phyloP scores from a whole-genome alignment of 2,329 filamentous ascomycete species.

The Aphanoascus verrucosus region DNA sequence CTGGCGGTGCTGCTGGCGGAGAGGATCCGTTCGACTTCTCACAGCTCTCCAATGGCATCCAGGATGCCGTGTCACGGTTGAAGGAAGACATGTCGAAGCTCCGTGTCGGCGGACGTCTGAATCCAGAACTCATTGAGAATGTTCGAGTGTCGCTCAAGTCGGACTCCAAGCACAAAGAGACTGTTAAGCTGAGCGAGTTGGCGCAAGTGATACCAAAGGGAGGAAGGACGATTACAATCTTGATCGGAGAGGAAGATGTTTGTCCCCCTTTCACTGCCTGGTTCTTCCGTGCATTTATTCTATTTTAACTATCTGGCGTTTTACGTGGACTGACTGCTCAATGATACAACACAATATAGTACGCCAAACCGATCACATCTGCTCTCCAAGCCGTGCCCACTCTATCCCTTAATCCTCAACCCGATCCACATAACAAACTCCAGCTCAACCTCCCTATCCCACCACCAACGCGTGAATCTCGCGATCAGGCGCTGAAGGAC shows the following conservation, averaged over 20 bases:
- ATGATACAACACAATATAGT: conserved; percentile 22
- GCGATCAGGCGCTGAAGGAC: conserved; percentile 31
- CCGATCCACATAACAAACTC: conserved; percentile 35
- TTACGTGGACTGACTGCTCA: background rate
- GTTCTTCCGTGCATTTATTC: too few relatives aligned
- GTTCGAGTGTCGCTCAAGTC: conserved; percentile 50
- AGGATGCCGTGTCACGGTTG: conserved; percentile 45
- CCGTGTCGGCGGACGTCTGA: conserved; percentile 51
- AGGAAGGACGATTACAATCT: conserved; percentile 49
- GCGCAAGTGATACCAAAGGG: conserved; percentile 58
- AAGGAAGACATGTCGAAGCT: conserved; percentile 53
- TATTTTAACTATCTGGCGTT: too few relatives aligned
- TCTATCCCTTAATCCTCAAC: conserved; percentile 35
- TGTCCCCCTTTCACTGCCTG: conserved; percentile 26
- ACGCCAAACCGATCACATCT: conserved; percentile 37
- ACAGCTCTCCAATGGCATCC: conserved; percentile 46
- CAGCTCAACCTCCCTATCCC: conserved; percentile 39
- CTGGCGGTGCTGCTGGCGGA: conserved; percentile 24
- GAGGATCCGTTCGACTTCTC: conserved; percentile 53
- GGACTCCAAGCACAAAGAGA: conserved; percentile 42
- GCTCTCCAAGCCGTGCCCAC: conserved; percentile 34
- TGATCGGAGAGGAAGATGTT: conserved; percentile 55
- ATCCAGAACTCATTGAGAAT: conserved; percentile 50
- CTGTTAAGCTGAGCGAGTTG: conserved; percentile 48
- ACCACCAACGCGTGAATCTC: conserved; percentile 38